Evolutionary conservation across 2,329 filamentous ascomycete genomes (phyloP), one percentile per base, ranked within the genome.

Genomic region (Coniochaeta sp.): DNA sequence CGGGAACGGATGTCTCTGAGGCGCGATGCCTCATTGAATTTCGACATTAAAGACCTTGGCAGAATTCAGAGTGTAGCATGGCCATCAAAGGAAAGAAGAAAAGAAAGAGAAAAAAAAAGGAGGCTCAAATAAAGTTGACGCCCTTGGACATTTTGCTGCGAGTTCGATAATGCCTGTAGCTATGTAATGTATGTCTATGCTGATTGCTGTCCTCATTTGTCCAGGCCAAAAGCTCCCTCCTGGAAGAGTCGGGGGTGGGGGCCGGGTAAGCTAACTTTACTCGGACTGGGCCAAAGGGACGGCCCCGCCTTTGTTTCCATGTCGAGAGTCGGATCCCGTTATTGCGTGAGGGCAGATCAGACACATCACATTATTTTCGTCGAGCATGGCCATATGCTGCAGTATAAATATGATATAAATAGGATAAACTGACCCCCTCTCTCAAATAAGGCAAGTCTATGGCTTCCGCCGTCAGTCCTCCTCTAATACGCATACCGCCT

Each of bases 21-120:
- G 68, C 68, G 68, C 65, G 65, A 67, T 71, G 71, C 73, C 71
- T 75, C 73, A 74, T 73, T 69, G 71, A 70, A 68, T 65, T 68
- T 73, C 67, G 65, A 66, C 66, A 67, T 65, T 59, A 67, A 69
- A 61, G 65, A 61, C 63, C 56, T 59, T 59, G 64, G 63, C 63
- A 60, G 66, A 57, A 47, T 54, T 59, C 61, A 61, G 61, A 60
- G 63, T 61, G 62, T 66, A 59, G 69, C 68, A 70, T 70, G 65
- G 65, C 65, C 65, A 62, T 55, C 28, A 7, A 32, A n/a, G n/a
- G n/a, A n/a, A n/a, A n/a, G n/a, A n/a, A n/a, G n/a, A n/a, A n/a
- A n/a, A n/a, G n/a, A n/a, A n/a, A n/a, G n/a, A n/a, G n/a, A n/a
- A n/a, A n/a, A n/a, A n/a, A 14, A 56, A 22, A 26, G n/a, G 30